These are phyloP conservation scores for Leccinellum luteum DNA, from an alignment of 768 basidiomycete species.

Conservation along the genomic window DNA sequence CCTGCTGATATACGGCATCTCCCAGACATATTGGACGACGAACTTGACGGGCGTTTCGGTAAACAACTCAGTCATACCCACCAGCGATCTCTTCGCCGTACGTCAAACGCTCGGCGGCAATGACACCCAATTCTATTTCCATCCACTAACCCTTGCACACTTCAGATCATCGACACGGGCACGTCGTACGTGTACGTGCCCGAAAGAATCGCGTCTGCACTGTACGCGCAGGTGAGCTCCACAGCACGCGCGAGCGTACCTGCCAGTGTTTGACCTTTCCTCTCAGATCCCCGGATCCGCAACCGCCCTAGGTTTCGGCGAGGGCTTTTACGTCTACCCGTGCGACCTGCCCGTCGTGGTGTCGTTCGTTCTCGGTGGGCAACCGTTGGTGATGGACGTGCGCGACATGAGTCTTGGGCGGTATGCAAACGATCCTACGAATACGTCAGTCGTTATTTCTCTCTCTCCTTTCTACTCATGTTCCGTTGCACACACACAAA, in stretches of 20 bases:
- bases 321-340: conserved; percentile 54
- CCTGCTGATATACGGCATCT: neutral
- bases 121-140: neutral
- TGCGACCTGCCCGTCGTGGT: conserved; percentile 40
- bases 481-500: neutral
- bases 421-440: conserved; percentile 25
- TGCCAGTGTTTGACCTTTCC: too few species aligned
- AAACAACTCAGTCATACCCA: conserved; percentile 20
- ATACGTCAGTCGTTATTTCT: neutral
- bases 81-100: conserved; percentile 13
- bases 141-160: neutral
- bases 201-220: conserved; percentile 34
- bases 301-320: conserved; percentile 41
- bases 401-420: conserved; percentile 57
- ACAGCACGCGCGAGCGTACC: neutral
- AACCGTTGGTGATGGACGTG: conserved; percentile 40
- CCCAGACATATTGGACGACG: conserved; percentile 62
- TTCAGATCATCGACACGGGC: conserved; percentile 65
- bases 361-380: conserved; percentile 44
- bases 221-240: conserved; percentile 45
- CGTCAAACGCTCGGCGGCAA: neutral
- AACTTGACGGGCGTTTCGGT: conserved; percentile 44
- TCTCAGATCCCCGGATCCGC: conserved; percentile 49
- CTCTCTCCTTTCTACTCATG: neutral
- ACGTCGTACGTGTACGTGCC: conserved; percentile 65